These are phyloP conservation scores for Leucaena leucocephala DNA, from an alignment of 306 rosid genomes.

Conservation along the genomic window DNA sequence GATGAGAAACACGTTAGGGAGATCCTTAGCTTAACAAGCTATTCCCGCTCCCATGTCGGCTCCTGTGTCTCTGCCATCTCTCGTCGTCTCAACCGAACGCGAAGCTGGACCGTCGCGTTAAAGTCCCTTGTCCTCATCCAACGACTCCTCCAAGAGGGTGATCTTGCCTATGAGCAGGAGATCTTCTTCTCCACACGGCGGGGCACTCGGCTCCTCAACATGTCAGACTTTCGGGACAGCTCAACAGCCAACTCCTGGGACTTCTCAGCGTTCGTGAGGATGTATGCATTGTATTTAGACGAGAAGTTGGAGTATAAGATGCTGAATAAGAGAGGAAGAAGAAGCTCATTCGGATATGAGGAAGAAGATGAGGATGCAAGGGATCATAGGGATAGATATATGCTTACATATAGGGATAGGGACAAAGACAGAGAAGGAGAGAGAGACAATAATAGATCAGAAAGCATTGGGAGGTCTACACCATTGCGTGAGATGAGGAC, in stretches of 20 bases:
- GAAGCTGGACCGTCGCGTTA: conserved; percentile 79
- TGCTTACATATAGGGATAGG: not conserved
- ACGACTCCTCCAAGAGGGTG: conserved; percentile 72
- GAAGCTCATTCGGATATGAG: conserved; percentile 54
- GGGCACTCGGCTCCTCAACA: conserved; percentile 82
- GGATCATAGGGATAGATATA: not conserved
- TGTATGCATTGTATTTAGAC: conserved; percentile 75
- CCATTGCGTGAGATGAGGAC: conserved; percentile 58
- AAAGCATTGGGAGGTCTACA: conserved; percentile 35
- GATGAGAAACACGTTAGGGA: conserved; percentile 71
- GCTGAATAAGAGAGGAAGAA: conserved; percentile 68
- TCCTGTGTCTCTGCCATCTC: conserved; percentile 67
- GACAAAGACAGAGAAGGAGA: conserved; percentile 6
- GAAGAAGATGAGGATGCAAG: conserved; percentile 50
- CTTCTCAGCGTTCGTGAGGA: conserved; percentile 74
- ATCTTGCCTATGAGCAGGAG: conserved; percentile 80
- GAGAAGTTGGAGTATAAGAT: conserved; percentile 82
- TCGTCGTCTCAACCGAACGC: conserved; percentile 67
- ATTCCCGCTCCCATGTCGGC: conserved; percentile 59
- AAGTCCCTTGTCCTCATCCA: conserved; percentile 73
- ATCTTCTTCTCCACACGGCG: conserved; percentile 82
- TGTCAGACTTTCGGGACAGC: conserved; percentile 70
- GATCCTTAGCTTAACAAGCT: conserved; percentile 78
- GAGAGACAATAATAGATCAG: conserved; percentile 5
- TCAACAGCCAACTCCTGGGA: conserved; percentile 53